These are phyloP conservation scores for Tylopilus subfusipes DNA, from an alignment of 768 basidiomycete species.

Conservation along the genomic window DNA sequence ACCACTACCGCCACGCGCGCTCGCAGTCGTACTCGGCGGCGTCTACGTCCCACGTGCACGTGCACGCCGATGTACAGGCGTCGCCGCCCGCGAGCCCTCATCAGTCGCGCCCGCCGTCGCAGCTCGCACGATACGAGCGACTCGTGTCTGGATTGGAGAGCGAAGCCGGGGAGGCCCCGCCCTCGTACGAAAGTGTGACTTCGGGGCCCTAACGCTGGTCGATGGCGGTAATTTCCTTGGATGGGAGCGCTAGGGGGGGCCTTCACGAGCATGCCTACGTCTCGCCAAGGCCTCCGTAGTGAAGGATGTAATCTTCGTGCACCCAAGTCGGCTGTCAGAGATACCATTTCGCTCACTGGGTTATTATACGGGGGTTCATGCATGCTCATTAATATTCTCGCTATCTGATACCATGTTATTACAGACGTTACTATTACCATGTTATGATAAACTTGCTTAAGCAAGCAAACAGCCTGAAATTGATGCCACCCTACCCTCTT, in stretches of 20 bases:
- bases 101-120: slow-evolving; percentile 19
- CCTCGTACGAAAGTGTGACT: slow-evolving; percentile 38
- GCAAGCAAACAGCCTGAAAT: neutral
- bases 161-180: slow-evolving; percentile 81
- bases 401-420: neutral
- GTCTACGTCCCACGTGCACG: neutral
- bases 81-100: slow-evolving; percentile 3
- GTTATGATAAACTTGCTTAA: neutral
- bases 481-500: slow-evolving; percentile 29
- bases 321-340: neutral
- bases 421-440: fast-evolving
- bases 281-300: neutral
- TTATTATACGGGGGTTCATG: neutral
- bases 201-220: neutral
- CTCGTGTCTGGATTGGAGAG: slow-evolving; percentile 85
- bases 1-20: neutral
- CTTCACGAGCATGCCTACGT: too few relatives aligned
- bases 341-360: neutral
- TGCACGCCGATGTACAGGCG: neutral
- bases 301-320: neutral
- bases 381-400: neutral
- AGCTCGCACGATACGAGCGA: slow-evolving; percentile 62
- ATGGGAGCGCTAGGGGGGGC: neutral
- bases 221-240: neutral
- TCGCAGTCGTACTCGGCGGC: neutral